phyloP scores from a whole-genome alignment of 345 rosid species.

The Crucihimalaya himalaica region DNA sequence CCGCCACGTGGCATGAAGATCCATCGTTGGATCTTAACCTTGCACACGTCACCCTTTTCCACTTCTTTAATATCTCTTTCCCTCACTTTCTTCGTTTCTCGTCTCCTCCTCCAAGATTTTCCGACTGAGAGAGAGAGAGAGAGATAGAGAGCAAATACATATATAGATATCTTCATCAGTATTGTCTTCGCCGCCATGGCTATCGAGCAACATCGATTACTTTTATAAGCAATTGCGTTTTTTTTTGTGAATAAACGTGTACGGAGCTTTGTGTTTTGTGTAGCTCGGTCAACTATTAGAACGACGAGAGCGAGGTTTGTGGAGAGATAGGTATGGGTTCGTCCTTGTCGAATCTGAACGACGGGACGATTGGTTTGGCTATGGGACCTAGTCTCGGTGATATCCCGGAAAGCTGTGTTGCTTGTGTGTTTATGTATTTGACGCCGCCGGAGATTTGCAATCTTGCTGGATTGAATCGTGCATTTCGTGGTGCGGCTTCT shows the following conservation, averaged over 20 bases:
- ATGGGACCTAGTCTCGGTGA: slow-evolving; percentile 76
- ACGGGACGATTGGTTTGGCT: slow-evolving; percentile 53
- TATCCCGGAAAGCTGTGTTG: slow-evolving; percentile 94
- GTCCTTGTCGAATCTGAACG: slow-evolving; percentile 74
- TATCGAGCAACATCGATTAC: background rate
- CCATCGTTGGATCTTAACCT: slow-evolving; percentile 24
- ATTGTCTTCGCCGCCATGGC: background rate
- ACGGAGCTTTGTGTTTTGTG: slow-evolving; percentile 23
- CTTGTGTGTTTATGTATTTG: slow-evolving; percentile 75
- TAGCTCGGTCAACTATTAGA: slow-evolving; percentile 34
- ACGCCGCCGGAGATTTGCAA: slow-evolving; percentile 99
- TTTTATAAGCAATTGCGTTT: slow-evolving; percentile 18
- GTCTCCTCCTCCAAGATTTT: slow-evolving; percentile 8
- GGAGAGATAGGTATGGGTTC: slow-evolving; percentile 61
- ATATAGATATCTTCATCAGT: background rate
- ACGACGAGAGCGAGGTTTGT: slow-evolving; percentile 2
- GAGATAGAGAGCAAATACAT: background rate
- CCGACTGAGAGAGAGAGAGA: background rate
- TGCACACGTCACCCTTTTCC: slow-evolving; percentile 32
- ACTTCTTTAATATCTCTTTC: background rate
- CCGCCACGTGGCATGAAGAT: slow-evolving; percentile 31
- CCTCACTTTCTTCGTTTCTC: slow-evolving; percentile 38
- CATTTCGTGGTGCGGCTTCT: slow-evolving; percentile 90
- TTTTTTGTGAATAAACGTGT: background rate
- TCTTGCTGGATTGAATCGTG: slow-evolving; percentile 72